phyloP scores from a whole-genome alignment of 1,284 basidiomycete species.

The Naganishia albida region DNA sequence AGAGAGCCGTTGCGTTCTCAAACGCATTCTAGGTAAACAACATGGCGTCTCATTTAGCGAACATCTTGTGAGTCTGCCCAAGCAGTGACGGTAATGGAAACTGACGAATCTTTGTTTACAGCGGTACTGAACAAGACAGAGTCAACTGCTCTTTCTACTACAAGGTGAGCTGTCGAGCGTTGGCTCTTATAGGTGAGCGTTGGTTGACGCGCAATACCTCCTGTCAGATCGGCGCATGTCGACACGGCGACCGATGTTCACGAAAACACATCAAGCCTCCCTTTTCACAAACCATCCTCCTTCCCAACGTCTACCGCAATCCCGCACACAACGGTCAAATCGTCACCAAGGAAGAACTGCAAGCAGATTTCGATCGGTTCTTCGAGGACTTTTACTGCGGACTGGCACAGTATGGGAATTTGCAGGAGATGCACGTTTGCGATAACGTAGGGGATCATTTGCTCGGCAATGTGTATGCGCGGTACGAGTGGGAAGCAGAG shows the following conservation, averaged over 20 bases:
- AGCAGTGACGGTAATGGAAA: background rate
- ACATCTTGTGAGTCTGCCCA: conserved; percentile 51
- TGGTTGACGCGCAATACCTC: too few species aligned
- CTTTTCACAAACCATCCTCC: conserved; percentile 93
- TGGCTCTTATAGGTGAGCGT: too few species aligned
- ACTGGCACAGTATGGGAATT: conserved; percentile 88
- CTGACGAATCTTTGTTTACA: conserved; percentile 30
- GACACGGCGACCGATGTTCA: conserved; percentile 54
- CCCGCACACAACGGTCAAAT: conserved; percentile 79
- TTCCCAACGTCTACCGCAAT: conserved; percentile 99
- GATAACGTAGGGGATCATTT: conserved; percentile 99
- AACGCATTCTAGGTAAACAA: background rate
- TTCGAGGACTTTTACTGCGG: conserved; percentile 92
- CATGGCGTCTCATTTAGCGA: conserved; percentile 53
- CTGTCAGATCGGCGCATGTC: conserved; percentile 49
- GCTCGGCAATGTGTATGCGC: conserved; percentile 97
- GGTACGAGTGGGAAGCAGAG: conserved; percentile 98
- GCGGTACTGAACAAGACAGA: conserved; percentile 55
- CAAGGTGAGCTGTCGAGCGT: conserved; percentile 36
- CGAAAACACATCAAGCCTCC: conserved; percentile 96
- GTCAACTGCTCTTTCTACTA: conserved; percentile 56
- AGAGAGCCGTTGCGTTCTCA: too few species aligned
- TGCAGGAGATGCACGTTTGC: conserved; percentile 95
- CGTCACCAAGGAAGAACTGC: conserved; percentile 67
- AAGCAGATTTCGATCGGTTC: conserved; percentile 94